Evolutionary conservation across 2,329 filamentous ascomycete genomes (phyloP).

Genomic region (Nemania bipapillata): DNA sequence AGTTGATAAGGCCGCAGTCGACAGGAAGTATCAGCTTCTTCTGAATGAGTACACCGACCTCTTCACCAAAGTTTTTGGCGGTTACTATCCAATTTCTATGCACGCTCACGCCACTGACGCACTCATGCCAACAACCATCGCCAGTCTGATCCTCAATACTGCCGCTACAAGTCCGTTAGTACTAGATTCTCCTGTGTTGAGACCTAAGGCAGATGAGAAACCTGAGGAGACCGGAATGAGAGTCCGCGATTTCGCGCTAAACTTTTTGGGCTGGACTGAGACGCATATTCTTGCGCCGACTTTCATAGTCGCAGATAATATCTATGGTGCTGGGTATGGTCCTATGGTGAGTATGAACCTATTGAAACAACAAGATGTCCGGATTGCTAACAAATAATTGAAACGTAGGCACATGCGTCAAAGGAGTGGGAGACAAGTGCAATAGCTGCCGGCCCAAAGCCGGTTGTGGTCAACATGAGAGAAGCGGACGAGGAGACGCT

Average conservation of each 20-base stretch:
- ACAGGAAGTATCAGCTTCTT: slow-evolving; percentile 41
- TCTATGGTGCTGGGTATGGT: slow-evolving; percentile 42
- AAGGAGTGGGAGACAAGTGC: slow-evolving; percentile 38
- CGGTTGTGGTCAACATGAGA: slow-evolving; percentile 38
- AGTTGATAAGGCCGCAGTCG: slow-evolving; percentile 38
- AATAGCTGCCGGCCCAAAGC: slow-evolving; percentile 37
- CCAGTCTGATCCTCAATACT: slow-evolving; percentile 41
- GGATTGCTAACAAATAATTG: slow-evolving; percentile 1
- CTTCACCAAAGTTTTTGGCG: slow-evolving; percentile 41
- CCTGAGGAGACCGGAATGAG: slow-evolving; percentile 38
- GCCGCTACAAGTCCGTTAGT: slow-evolving; percentile 37
- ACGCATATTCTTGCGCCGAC: slow-evolving; percentile 39
- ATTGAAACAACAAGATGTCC: background rate
- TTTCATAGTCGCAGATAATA: slow-evolving; percentile 41
- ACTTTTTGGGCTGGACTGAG: slow-evolving; percentile 41
- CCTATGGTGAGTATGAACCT: slow-evolving; percentile 33
- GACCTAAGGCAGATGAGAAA: slow-evolving; percentile 35
- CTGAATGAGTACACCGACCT: slow-evolving; percentile 39
- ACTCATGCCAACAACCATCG: slow-evolving; percentile 39
- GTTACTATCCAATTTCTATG: slow-evolving; percentile 43
- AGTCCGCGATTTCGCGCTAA: slow-evolving; percentile 37
- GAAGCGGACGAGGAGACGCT: slow-evolving; percentile 36
- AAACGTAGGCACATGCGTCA: slow-evolving; percentile 27
- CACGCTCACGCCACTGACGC: slow-evolving; percentile 36
- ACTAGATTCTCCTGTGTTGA: slow-evolving; percentile 31